Evolutionary conservation across 345 rosid genomes (phyloP), one percentile per base, ranked within the genome.

Genomic region (Acer saccharum): DNA sequence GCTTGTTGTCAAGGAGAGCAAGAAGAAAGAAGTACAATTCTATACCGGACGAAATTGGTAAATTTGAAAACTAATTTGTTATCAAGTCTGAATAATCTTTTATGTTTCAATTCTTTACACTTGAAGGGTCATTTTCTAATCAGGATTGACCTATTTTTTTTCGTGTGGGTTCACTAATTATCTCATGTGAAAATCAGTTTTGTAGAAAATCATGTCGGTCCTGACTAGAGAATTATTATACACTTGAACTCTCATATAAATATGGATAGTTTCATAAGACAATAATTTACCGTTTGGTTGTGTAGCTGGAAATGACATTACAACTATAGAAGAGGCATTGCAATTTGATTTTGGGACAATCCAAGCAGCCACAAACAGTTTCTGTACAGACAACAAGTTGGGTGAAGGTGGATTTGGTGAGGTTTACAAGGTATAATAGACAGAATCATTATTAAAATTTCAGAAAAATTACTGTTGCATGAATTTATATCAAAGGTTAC

Each of bases 321-420:
- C 83, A 29, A 32, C 72, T 65, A 75, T 67, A 32, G 35, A 32
- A 69, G 90, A 89, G 61, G 83, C 90, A 18, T 71, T 83, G 68
- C 90, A 91, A 54, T 83, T 71, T 21, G 86, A 87, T 68, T 77
- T 89, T 1, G 77, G 46, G 2, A 74, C 80, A 7, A 81, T 91
- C 14, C 76, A 83, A 80, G 76, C 63, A 25, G 90, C 94, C 0
- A 88, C 93, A 17, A 65, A 87, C 23, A 78, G 84, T 58, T 91
- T 93, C 77, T 85, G 92, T 13, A 32, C 77, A 2, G 32, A 82
- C 16, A 89, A 90, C 72, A 88, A 86, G 76, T 83, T 91, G 66
- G 97, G 97, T 54, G 86, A 75, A 64, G 97, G 97, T 29, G 97
- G 95, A 65, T 91, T 89, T 70, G 89, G 95, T 65, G 90, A 76